Percentiles rank a stretch among this genome's conserved stretches.
phyloP scores from a whole-genome alignment of 2,329 filamentous ascomycete genomes.

The Arachnomyces sp. region DNA sequence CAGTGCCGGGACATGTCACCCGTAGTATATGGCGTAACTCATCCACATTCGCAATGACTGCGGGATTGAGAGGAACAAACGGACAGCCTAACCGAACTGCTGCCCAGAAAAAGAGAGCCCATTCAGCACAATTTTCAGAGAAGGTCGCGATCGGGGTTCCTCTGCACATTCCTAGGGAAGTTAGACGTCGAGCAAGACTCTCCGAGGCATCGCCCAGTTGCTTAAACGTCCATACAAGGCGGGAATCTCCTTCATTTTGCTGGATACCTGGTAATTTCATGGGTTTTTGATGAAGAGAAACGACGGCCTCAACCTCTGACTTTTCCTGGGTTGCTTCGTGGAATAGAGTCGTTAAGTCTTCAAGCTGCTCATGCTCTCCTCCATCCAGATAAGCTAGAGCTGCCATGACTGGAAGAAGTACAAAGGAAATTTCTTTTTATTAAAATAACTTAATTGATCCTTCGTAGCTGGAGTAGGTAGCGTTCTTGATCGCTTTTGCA shows the following conservation, averaged over 20 bases:
- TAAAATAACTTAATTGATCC: too few species aligned
- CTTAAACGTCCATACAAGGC: too few species aligned
- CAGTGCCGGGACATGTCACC: neutral
- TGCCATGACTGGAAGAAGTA: too few species aligned
- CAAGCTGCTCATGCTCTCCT: too few species aligned
- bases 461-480: too few species aligned
- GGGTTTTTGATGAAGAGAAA: neutral
- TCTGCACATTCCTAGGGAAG: neutral
- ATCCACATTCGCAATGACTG: conserved; percentile 8
- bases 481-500: too few species aligned
- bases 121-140: conserved; percentile 34
- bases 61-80: conserved; percentile 31
- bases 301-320: neutral
- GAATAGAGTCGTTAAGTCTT: neutral
- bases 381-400: too few species aligned
- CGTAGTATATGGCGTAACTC: neutral
- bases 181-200: neutral
- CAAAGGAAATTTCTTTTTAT: too few species aligned
- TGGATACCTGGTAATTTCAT: neutral
- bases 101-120: conserved; percentile 33
- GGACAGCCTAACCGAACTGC: conserved; percentile 27
- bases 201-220: too few species aligned
- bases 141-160: conserved; percentile 19
- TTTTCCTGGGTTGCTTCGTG: neutral
- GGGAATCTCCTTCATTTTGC: too few species aligned